Base-by-base conservation (phyloP, 257 asterid species). In the Phtheirospermum japonicum region DNA sequence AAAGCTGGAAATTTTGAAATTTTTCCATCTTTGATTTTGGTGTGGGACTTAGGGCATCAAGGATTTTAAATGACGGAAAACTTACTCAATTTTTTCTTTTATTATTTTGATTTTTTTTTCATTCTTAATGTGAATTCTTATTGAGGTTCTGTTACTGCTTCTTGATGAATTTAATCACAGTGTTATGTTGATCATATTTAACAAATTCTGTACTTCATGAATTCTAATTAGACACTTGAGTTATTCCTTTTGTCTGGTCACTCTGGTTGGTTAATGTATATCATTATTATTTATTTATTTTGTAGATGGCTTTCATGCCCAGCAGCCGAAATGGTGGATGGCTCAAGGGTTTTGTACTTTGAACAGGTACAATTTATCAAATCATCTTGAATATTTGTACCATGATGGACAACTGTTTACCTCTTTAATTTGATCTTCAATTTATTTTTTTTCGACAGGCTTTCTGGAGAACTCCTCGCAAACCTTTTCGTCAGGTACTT, bases 241-340 rank as follows among this genome's bases (percentile, higher is more conserved):
- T n/a, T n/a, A n/a, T n/a, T n/a, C n/a, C n/a, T n/a, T n/a, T n/a
- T n/a, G 46, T 39, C 52, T n/a, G 14, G 56, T 23, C 4, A 46
- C 16, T 37, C 14, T 54, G 9, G 50, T 50, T 61, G 30, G 37
- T 67, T 57, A 42, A 51, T 33, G 6, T 7, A 28, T 62, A 8
- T 46, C 40, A 54, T 58, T 46, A 16, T 3, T 66, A 1, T 3
- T 23, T 23, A 1, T 42, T 16, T 11, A 11, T 65, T 62, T 62
- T 59, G 14, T 65, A 91, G 98, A 84, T 91, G 95, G 97, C 84
- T 86, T 65, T 80, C 89, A 0, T 91, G 98, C 71, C 97, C 97
- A 10, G 97, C 95, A 45, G 95, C 95, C 0, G 99, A 93, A 75
- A 87, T 89, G 96, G 95, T 76, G 52, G 99, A 93, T 78, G 99